Conservation (phyloP, 768 basidiomycete species). For the Holtermanniella nyarrowii region DNA sequence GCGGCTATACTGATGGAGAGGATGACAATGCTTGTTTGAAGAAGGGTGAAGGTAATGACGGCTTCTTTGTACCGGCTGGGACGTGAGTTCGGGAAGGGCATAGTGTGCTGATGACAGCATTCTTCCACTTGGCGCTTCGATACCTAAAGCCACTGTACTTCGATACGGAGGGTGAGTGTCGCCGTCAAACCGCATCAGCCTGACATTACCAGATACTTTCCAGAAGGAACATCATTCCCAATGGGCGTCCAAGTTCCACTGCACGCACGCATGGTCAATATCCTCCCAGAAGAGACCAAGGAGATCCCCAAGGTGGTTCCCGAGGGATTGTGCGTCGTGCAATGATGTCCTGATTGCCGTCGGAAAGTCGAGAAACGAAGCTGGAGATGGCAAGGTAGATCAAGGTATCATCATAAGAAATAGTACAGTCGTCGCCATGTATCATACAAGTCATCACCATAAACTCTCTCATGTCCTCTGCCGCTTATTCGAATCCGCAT, state of each 20-base stretch:
- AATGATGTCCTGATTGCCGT: too few relatives aligned
- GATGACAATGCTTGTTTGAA: conserved; percentile 31
- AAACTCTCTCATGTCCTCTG: too few relatives aligned
- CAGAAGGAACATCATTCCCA: conserved; percentile 37
- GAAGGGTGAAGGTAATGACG: conserved; percentile 27
- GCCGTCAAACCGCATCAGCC: background rate
- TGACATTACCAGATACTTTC: conserved; percentile 26
- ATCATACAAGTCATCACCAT: too few relatives aligned
- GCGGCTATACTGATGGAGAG: conserved; percentile 4
- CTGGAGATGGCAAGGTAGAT: too few relatives aligned
- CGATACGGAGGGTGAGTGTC: conserved; percentile 36
- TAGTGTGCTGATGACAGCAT: conserved; percentile 13
- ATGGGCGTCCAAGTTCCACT: conserved; percentile 36
- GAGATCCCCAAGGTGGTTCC: background rate
- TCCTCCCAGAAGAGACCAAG: conserved; percentile 27
- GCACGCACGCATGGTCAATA: conserved; percentile 39
- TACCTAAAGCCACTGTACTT: conserved; percentile 35
- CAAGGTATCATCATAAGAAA: too few relatives aligned
- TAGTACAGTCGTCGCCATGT: too few relatives aligned
- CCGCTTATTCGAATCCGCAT: too few relatives aligned
- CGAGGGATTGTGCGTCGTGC: conserved; percentile 24
- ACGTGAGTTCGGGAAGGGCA: conserved; percentile 14
- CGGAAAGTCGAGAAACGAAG: too few relatives aligned
- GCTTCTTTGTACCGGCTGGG: conserved; percentile 32
- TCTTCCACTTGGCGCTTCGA: conserved; percentile 34